Base-by-base conservation (phyloP, 352 stramenopile species). In the Phytophthora meadii region DNA sequence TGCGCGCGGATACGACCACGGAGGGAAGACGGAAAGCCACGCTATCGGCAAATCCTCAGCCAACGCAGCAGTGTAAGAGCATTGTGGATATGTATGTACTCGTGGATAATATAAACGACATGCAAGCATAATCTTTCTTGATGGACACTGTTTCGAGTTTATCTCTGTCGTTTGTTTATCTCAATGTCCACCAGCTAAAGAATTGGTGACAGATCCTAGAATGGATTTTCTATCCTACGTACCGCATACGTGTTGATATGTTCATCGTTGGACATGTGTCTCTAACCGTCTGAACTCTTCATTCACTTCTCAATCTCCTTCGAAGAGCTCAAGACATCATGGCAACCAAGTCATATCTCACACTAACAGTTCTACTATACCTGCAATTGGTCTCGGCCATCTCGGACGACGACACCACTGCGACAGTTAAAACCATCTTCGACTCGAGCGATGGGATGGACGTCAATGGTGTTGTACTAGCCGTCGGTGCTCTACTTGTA, bases 1-100 rank as follows among this genome's bases (percentile, higher is more conserved):
- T 15, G 79, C 77, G 41, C 73, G 67, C 25, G 79, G 77, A 15
- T 75, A 86, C 40, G 67, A 85, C 57, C 77, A 88, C 61, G 47
- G 67, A 14, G 65, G 76, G 28, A 74, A 76, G 59, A 70, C 44
- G 2, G 69, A 68, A 12, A 75, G 47, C 36, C 61, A 75, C 45
- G 73, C 64, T 2, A 51, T 81, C 7, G 44, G 34, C 32, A 82
- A 82, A 50, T 37, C 59, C 39, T 49, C 51, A 3, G 67, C 55
- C 50, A 53, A 73, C 14, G 61, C 70, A 11, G 66, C 70, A 1
- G 74, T 77, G 10, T 82, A 68, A 57, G 30, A 8, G 36, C 6
- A n/a, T 45, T 51, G 27, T 64, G 44, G 54, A 55, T 46, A 65
- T 60, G 62, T 61, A 61, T 60, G 62, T 61, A 61, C 65, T 66